phyloP scores from a whole-genome alignment of 495 filamentous ascomycete genomes.

The Neurospora cerealis region DNA sequence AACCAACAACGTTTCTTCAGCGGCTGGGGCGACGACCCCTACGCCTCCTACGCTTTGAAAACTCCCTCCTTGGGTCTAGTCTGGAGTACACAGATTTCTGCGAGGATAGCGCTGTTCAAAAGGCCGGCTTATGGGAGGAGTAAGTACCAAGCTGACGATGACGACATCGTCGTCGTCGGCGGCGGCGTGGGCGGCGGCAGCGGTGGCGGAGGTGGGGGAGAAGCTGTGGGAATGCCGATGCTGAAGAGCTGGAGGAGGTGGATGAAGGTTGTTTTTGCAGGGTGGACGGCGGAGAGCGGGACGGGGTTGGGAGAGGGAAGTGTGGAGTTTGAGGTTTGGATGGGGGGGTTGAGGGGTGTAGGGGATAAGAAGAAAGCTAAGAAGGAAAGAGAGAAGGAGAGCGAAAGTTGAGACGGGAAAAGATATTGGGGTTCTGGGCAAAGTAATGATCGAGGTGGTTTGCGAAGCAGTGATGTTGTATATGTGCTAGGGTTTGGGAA shows the following conservation, averaged over 20 bases:
- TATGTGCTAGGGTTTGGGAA: neutral
- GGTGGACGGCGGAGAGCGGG: conserved; percentile 48
- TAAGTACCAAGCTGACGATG: conserved; percentile 9
- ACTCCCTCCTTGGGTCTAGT: conserved; percentile 79
- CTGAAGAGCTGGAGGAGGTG: conserved; percentile 45
- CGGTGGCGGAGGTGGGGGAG: too few species aligned
- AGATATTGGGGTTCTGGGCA: too few species aligned
- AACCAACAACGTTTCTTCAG: conserved; percentile 92
- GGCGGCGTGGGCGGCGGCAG: too few species aligned
- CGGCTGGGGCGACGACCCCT: conserved; percentile 69
- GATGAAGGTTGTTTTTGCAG: conserved; percentile 74
- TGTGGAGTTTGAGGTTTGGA: conserved; percentile 47
- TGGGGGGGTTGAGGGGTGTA: conserved; percentile 40
- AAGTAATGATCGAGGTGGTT: neutral
- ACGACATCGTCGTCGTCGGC: too few species aligned
- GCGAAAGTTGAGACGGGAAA: neutral
- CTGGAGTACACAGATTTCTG: conserved; percentile 82
- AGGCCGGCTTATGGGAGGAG: conserved; percentile 34
- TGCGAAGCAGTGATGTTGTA: neutral
- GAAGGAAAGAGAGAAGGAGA: neutral
- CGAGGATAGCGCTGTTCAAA: conserved; percentile 70
- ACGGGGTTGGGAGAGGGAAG: conserved; percentile 31
- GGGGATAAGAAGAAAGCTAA: conserved; percentile 11
- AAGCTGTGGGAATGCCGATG: conserved; percentile 9
- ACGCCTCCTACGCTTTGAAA: conserved; percentile 44